phyloP scores from a whole-genome alignment of 2,329 filamentous ascomycete species.

The Phoma sp. region DNA sequence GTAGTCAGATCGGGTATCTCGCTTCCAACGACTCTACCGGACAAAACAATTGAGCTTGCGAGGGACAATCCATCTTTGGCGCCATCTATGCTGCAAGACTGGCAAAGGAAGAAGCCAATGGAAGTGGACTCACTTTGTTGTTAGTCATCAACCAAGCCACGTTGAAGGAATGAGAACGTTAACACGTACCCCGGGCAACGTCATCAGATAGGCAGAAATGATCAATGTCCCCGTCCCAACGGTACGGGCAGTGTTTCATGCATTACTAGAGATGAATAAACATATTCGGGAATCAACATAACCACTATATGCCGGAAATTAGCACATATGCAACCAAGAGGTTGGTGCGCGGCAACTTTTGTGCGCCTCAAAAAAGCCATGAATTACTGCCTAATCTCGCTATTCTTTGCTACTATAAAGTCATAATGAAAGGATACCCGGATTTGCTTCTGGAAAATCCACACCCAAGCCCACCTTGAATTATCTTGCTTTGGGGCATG shows the following conservation, averaged over 20 bases:
- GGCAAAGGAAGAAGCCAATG: neutral
- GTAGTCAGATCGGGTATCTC: neutral
- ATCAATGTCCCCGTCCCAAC: constrained; percentile 7
- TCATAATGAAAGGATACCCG: too few species aligned
- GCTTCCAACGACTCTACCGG: constrained; percentile 2
- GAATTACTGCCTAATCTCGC: too few species aligned
- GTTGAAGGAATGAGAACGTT: neutral
- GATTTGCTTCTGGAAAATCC: too few species aligned
- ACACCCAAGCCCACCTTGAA: too few species aligned
- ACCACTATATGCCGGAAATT: neutral
- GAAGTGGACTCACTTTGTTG: constrained; percentile 1
- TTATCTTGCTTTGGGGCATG: too few species aligned
- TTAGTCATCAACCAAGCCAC: neutral
- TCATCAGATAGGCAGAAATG: constrained; percentile 4
- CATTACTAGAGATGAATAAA: constrained; percentile 10
- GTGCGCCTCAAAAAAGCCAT: too few species aligned
- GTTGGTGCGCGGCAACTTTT: neutral
- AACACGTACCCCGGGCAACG: neutral
- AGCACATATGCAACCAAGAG: too few species aligned
- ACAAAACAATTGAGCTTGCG: constrained; percentile 6
- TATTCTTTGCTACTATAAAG: too few species aligned
- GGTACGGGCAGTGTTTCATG: constrained; percentile 2
- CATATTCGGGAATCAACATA: neutral
- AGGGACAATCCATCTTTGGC: constrained; percentile 5
- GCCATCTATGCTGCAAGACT: constrained; percentile 13